Evolutionary conservation across 257 asterid species (phyloP).

Genomic region (Rehmannia glutinosa): DNA sequence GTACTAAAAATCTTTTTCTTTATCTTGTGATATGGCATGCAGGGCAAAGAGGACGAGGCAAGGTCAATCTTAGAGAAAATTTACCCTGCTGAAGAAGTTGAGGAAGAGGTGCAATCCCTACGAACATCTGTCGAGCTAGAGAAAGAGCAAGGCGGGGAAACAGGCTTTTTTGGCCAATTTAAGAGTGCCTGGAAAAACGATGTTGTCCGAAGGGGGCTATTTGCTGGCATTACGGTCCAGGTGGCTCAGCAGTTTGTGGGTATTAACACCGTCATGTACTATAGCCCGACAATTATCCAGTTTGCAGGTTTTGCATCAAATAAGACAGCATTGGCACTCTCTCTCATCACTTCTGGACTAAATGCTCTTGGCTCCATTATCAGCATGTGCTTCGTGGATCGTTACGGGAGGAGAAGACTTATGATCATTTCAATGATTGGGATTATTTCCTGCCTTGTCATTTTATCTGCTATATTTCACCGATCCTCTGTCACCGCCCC

Average conservation of each 20-base stretch:
- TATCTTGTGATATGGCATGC: too few relatives aligned
- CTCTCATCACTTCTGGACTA: slow-evolving; percentile 59
- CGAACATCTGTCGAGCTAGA: slow-evolving; percentile 30
- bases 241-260: slow-evolving; percentile 72
- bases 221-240: slow-evolving; percentile 54
- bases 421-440: slow-evolving; percentile 64
- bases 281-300: slow-evolving; percentile 60
- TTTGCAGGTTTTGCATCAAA: slow-evolving; percentile 66
- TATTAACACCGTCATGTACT: slow-evolving; percentile 66
- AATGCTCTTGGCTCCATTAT: slow-evolving; percentile 52
- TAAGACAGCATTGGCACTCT: slow-evolving; percentile 49
- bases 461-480: slow-evolving; percentile 35
- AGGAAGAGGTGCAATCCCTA: slow-evolving; percentile 29
- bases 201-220: slow-evolving; percentile 44
- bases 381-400: slow-evolving; percentile 60
- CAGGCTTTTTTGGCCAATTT: slow-evolving; percentile 23
- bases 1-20: too few relatives aligned
- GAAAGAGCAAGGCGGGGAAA: slow-evolving; percentile 21
- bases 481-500: slow-evolving; percentile 45
- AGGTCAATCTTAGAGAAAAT: slow-evolving; percentile 32
- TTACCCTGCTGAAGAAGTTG: slow-evolving; percentile 39
- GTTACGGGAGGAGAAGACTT: slow-evolving; percentile 54
- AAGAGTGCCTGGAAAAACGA: slow-evolving; percentile 38
- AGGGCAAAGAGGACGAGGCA: slow-evolving; percentile 37
- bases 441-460: slow-evolving; percentile 45